phyloP scores from a whole-genome alignment of 1,284 basidiomycete genomes.

The Austroboletus rostrupii region DNA sequence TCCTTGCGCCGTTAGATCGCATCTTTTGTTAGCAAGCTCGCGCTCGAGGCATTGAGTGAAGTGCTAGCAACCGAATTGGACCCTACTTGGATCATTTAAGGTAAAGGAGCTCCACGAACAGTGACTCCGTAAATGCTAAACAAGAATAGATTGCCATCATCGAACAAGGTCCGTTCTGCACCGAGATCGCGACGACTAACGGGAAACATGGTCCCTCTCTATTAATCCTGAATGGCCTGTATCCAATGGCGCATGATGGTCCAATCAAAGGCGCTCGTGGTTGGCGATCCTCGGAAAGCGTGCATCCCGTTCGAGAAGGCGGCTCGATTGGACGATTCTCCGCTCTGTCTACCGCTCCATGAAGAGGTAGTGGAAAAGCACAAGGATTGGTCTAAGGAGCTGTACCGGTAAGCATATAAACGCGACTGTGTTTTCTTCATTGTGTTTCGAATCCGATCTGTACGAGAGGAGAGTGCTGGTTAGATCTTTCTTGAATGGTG shows the following conservation, averaged over 20 bases:
- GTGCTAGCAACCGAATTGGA: conserved; percentile 24
- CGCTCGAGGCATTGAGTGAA: conserved; percentile 25
- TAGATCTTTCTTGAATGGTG: no score
- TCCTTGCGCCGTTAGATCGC: background rate
- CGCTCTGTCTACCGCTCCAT: conserved; percentile 27
- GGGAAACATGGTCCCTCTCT: conserved; percentile 1
- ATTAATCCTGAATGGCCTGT: conserved; percentile 10
- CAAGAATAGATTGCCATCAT: conserved; percentile 22
- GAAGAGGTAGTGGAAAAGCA: conserved; percentile 20
- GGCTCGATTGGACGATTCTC: conserved; percentile 23
- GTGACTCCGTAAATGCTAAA: background rate
- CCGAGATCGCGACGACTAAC: conserved; percentile 4
- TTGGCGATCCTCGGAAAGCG: conserved; percentile 22
- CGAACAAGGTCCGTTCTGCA: conserved; percentile 23
- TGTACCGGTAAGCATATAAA: conserved; percentile 15
- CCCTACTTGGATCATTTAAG: conserved; percentile 31
- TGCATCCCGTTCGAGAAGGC: conserved; percentile 18
- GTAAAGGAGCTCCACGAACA: conserved; percentile 8
- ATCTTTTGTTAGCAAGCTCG: conserved; percentile 18
- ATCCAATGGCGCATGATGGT: conserved; percentile 5
- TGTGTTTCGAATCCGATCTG: background rate
- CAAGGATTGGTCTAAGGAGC: conserved; percentile 30
- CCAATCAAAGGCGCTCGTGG: background rate
- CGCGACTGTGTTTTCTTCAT: background rate
- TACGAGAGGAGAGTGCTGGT: no score